Evolutionary conservation across 805 yeast species (phyloP).

Genomic region (Ogataea nitratoaversa): DNA sequence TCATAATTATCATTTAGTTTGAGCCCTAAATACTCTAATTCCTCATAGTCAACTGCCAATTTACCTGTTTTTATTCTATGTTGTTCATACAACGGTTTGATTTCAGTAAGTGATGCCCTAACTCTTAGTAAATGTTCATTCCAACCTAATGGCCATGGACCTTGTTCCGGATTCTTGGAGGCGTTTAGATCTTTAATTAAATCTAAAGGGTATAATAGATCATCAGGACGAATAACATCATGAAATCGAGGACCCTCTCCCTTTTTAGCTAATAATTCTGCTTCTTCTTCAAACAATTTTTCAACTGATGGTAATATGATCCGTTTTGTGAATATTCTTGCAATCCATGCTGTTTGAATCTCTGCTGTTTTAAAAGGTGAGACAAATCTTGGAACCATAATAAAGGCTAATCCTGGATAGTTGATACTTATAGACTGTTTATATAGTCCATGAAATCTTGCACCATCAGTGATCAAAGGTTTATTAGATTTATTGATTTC

Average conservation of each 20-base stretch:
- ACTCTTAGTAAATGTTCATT: neutral
- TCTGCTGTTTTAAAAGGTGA: no score
- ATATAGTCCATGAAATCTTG: constrained; percentile 49
- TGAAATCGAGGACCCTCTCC: constrained; percentile 48
- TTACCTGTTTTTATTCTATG: no score
- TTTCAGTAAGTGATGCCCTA: no score
- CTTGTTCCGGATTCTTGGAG: neutral
- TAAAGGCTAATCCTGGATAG: constrained; percentile 63
- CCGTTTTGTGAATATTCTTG: constrained; percentile 58
- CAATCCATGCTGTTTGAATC: constrained; percentile 67
- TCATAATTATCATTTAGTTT: no score
- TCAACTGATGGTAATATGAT: constrained; percentile 44
- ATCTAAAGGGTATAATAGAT: constrained; percentile 41
- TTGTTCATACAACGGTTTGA: no score
- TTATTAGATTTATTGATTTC: constrained; percentile 18
- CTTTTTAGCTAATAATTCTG: constrained; percentile 33
- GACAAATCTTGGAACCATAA: constrained; percentile 59
- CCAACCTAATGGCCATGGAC: neutral
- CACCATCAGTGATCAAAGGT: constrained; percentile 44
- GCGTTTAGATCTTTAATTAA: neutral
- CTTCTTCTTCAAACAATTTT: constrained; percentile 43
- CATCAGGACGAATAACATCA: constrained; percentile 51
- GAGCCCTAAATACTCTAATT: no score
- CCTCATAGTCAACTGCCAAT: no score
- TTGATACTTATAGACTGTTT: constrained; percentile 53